Evolutionary conservation across 306 rosid genomes (phyloP).

Genomic region (Ammopiptanthus mongolicus): DNA sequence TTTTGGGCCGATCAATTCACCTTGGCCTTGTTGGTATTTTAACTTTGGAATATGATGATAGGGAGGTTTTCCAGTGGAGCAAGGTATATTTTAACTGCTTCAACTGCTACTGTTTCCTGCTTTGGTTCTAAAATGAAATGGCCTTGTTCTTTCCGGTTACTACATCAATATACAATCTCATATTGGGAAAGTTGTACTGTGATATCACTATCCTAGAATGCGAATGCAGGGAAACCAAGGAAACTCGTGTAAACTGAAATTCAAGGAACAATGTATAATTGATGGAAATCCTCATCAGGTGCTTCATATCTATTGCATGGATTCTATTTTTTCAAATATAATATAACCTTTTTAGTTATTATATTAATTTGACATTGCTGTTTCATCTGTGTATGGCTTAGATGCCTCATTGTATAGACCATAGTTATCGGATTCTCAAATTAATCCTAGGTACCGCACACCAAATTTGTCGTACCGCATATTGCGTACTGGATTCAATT

Average conservation of each 20-base stretch:
- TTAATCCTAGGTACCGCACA: no score
- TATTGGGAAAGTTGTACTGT: constrained; percentile 91
- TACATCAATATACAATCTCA: constrained; percentile 96
- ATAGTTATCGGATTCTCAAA: no score
- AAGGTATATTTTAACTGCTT: constrained; percentile 56
- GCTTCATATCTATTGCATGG: constrained; percentile 16
- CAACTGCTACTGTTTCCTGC: constrained; percentile 6
- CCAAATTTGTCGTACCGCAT: no score
- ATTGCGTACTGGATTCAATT: no score
- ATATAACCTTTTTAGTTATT: not conserved
- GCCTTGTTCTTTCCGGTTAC: constrained; percentile 63
- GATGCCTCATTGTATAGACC: no score
- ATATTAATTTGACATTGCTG: no score
- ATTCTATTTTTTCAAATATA: not conserved
- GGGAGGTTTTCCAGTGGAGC: constrained; percentile 93
- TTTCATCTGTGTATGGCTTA: no score
- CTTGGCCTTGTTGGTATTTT: constrained; percentile 89
- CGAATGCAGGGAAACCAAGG: constrained; percentile 80
- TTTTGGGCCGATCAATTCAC: constrained; percentile 99
- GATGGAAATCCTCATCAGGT: constrained; percentile 99
- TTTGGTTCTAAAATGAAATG: constrained; percentile 23
- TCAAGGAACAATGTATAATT: constrained; percentile 96
- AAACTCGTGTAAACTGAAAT: constrained; percentile 82
- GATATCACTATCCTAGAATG: constrained; percentile 99
- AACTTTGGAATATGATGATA: constrained; percentile 93